Evolutionary conservation across 2,329 filamentous ascomycete species (phyloP).

Genomic region (Aureobasidium vineae): DNA sequence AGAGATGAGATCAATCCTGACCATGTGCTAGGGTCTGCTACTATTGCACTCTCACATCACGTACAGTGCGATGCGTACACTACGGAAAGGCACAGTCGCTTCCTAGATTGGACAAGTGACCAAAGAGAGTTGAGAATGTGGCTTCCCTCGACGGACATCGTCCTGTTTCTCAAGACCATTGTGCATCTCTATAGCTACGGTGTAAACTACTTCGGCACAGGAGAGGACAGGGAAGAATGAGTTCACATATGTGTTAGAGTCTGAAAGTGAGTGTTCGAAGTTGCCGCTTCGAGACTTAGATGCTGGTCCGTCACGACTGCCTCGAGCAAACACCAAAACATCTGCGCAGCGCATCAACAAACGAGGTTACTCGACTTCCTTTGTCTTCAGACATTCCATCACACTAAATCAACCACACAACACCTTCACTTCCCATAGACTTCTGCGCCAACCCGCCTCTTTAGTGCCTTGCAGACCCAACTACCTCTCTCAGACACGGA

Average conservation of each 20-base stretch:
- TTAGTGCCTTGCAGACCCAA: neutral
- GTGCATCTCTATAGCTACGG: neutral
- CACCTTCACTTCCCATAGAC: neutral
- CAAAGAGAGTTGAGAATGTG: neutral
- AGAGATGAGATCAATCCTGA: too few species aligned
- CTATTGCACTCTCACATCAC: too few species aligned
- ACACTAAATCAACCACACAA: neutral
- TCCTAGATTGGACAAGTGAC: neutral
- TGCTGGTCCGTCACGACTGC: neutral
- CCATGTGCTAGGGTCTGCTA: too few species aligned
- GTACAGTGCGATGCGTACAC: neutral
- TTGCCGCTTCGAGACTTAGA: neutral
- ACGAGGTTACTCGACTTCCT: neutral
- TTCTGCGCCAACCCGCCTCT: neutral
- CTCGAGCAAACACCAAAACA: neutral
- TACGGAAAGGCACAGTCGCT: neutral
- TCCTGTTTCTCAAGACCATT: neutral
- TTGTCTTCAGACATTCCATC: neutral
- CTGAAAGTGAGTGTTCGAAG: neutral
- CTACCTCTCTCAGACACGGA: neutral
- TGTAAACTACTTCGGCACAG: too few species aligned
- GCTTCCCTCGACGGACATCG: neutral
- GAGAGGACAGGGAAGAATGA: too few species aligned
- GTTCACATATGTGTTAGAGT: neutral
- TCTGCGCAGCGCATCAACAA: neutral